Evolutionary conservation across 2,329 filamentous ascomycete genomes (phyloP).

Genomic region (Fusarium virguliforme): DNA sequence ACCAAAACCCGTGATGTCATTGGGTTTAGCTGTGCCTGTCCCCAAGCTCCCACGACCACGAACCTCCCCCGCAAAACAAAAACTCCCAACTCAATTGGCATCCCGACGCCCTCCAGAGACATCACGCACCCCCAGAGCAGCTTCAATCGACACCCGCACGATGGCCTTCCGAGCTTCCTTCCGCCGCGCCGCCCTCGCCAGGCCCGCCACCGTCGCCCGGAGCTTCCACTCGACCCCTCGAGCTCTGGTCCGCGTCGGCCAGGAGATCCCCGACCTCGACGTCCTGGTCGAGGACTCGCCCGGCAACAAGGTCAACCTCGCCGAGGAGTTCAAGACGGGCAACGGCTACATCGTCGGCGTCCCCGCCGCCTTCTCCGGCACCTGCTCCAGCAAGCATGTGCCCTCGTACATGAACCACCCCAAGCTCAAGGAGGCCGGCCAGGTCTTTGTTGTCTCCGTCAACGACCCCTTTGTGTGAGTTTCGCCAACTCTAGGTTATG

Average conservation of each 20-base stretch:
- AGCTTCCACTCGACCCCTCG: conserved; percentile 77
- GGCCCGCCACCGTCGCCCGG: conserved; percentile 53
- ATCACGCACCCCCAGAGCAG: conserved; percentile 11
- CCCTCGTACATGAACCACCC: conserved; percentile 89
- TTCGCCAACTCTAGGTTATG: background rate
- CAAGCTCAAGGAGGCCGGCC: conserved; percentile 83
- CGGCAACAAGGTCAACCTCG: conserved; percentile 90
- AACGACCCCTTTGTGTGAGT: conserved; percentile 96
- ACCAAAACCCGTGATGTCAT: conserved; percentile 48
- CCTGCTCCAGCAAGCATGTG: conserved; percentile 77
- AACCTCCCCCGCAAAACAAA: conserved; percentile 20
- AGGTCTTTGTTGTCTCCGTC: conserved; percentile 91
- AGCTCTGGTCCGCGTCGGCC: conserved; percentile 81
- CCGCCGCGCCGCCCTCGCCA: conserved; percentile 54
- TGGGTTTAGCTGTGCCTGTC: conserved; percentile 21
- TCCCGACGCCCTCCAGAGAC: conserved; percentile 19
- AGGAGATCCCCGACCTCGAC: conserved; percentile 82
- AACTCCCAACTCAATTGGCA: conserved; percentile 36
- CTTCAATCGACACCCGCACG: conserved; percentile 16
- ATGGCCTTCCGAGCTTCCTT: conserved; percentile 60
- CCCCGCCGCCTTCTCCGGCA: conserved; percentile 80
- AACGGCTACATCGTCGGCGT: conserved; percentile 90
- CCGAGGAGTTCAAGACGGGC: conserved; percentile 78
- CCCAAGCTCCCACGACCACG: conserved; percentile 25
- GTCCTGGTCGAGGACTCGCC: conserved; percentile 89